phyloP scores from a whole-genome alignment of 768 basidiomycete genomes.

The Sistotremastrum suecicum region DNA sequence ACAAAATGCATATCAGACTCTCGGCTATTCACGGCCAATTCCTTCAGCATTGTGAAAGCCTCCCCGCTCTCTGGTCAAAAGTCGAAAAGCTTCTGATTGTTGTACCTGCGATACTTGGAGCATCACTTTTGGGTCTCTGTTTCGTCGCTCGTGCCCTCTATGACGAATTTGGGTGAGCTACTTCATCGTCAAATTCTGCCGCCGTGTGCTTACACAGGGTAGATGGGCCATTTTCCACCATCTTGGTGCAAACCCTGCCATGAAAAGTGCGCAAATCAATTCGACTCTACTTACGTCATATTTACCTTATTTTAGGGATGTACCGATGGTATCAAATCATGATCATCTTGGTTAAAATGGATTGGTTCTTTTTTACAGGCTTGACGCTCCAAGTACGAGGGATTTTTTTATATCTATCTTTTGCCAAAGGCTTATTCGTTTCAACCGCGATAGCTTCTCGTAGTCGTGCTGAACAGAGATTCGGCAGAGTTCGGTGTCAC shows the following conservation, averaged over 20 bases:
- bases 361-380: conserved; percentile 80
- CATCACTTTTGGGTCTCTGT: conserved; percentile 49
- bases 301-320: conserved; percentile 42
- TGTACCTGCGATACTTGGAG: conserved; percentile 53
- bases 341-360: conserved; percentile 79
- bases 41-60: conserved; percentile 32
- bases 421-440: no score
- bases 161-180: conserved; percentile 65
- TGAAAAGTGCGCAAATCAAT: conserved; percentile 49
- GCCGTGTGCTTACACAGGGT: conserved; percentile 4
- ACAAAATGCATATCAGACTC: conserved; percentile 20
- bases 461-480: conserved; percentile 49
- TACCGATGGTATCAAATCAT: conserved; percentile 81
- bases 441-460: conserved; percentile 45
- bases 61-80: conserved; percentile 40
- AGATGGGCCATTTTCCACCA: conserved; percentile 90
- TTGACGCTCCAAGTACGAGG: conserved; percentile 68
- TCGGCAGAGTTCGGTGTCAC: conserved; percentile 74
- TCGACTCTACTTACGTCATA: conserved; percentile 3
- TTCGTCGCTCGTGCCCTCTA: conserved; percentile 62
- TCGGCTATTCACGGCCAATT: conserved; percentile 10
- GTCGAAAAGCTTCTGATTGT: conserved; percentile 60
- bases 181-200: neutral
- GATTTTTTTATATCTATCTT: neutral
- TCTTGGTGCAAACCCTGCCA: conserved; percentile 71